Base-by-base conservation (phyloP, 2,329 filamentous ascomycete genomes). In the Penicillium sumatraense region DNA sequence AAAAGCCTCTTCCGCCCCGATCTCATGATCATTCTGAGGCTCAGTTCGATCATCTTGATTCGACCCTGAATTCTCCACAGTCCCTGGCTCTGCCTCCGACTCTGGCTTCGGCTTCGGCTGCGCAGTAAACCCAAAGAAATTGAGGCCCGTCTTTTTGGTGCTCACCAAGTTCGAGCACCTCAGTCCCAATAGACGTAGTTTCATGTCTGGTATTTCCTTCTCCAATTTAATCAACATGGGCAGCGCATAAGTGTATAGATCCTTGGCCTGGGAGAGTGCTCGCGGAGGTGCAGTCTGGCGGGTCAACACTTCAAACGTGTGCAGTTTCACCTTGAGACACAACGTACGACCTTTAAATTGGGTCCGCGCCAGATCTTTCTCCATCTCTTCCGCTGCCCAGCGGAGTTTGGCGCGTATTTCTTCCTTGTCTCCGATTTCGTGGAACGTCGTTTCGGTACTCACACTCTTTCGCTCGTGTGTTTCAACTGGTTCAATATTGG, bases 401-500 rank as follows among this genome's bases (percentile, higher is more conserved):
- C 86, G 83, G 5, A 99, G 82, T 70, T 96, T 96, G 14, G 88
- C 86, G 18, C 89, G 83, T 3, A 98, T 78, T 54, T 88, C 83
- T 0, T 76, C 73, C 13, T 87, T 84, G 50, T 88, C 86, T 2
- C 84, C 85, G 67, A 96, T 86, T 46, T 97, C 93, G 35, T 83
- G 80, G 66, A 99, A 99, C 0, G 93, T 98, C 58, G 89, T 89
- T 73, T 99, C 95, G 0, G 93, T 97, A 16, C 95, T 93, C 1
- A 98, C 89, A 61, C 91, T 96, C 72, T 98, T 98, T 14, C 95
- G 85, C 70, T 96, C 91, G 62, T 92, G 91, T 53, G 93, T 91
- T 65, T 96, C 92, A 0, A 90, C 89, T 0, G 93, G 93, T 56
- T 93, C 89, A 3, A 98, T 84, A 38, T 84, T 85, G 0, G 93